phyloP scores from a whole-genome alignment of 306 rosid genomes.

The Pachyrhizus erosus region DNA sequence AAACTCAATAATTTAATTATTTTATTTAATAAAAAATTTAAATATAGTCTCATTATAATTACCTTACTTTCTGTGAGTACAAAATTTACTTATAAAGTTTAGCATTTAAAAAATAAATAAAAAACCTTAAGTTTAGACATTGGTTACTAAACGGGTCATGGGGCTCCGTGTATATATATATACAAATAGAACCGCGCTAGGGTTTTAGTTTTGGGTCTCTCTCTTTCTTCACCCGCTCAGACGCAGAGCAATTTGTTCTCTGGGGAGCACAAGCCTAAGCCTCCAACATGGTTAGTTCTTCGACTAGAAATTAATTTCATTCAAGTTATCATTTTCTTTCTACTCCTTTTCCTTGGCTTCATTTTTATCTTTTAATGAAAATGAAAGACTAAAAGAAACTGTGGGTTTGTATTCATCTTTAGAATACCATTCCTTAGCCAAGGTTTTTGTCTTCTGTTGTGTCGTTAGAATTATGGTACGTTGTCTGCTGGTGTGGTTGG shows the following conservation, averaged over 20 bases:
- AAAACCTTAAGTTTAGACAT: not conserved
- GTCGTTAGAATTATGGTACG: not conserved
- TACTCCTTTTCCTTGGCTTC: not conserved
- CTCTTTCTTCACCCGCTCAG: not conserved
- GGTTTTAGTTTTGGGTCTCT: not conserved
- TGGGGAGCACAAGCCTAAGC: not conserved
- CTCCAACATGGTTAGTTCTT: not conserved
- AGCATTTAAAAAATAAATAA: too few species aligned
- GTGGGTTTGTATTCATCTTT: not conserved
- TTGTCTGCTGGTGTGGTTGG: not conserved
- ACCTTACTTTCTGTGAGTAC: too few species aligned
- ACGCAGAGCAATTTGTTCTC: constrained; percentile 10
- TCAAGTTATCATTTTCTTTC: not conserved
- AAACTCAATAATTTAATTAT: too few species aligned
- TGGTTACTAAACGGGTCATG: not conserved
- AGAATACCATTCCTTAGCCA: not conserved
- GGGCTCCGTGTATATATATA: not conserved
- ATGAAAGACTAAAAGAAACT: not conserved
- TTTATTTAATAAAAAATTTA: too few species aligned
- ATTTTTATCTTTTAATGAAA: not conserved
- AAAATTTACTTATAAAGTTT: too few species aligned
- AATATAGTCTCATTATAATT: too few species aligned
- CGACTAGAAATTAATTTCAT: not conserved
- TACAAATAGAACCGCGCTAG: not conserved
- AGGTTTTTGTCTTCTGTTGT: not conserved